These are phyloP conservation scores for Heritiera fomes DNA, from an alignment of 345 rosid genomes.

Conservation along the genomic window DNA sequence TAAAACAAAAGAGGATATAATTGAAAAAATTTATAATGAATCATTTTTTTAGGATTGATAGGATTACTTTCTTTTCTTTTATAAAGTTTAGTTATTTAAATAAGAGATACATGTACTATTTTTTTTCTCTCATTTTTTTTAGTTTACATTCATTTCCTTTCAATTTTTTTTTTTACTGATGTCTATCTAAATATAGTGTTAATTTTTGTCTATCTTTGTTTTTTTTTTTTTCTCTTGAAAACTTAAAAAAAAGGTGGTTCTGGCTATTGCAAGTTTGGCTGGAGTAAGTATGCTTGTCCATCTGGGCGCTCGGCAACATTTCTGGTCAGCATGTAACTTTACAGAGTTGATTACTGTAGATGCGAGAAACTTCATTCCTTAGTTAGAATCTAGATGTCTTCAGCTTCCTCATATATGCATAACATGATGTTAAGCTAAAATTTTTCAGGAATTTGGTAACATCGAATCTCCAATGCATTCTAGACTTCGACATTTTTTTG, in stretches of 20 bases:
- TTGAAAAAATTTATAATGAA: too few relatives aligned
- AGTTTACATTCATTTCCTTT: too few relatives aligned
- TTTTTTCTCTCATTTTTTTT: too few relatives aligned
- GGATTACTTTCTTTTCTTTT: too few relatives aligned
- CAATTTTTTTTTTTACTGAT: background rate
- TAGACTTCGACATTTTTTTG: slow-evolving; percentile 70
- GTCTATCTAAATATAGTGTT: background rate
- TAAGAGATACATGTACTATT: too few relatives aligned
- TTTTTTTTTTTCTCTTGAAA: background rate
- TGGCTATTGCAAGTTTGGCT: slow-evolving; percentile 89
- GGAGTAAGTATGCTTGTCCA: slow-evolving; percentile 78
- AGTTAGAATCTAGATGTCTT: background rate
- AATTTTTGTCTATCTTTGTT: background rate
- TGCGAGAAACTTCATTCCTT: slow-evolving; percentile 7
- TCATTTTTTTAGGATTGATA: too few relatives aligned
- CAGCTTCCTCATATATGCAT: background rate
- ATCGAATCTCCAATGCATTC: slow-evolving; percentile 84
- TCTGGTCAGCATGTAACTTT: slow-evolving; percentile 49
- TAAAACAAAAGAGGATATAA: too few relatives aligned
- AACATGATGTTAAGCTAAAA: background rate
- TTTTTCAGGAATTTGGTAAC: slow-evolving; percentile 82
- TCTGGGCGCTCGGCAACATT: slow-evolving; percentile 82
- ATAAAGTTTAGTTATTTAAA: too few relatives aligned
- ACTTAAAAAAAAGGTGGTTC: slow-evolving; percentile 65
- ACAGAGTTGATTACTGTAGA: background rate